Percentiles rank a stretch among this genome's conserved stretches.
Evolutionary conservation across 2,329 filamentous ascomycete genomes (phyloP).

Genomic region (Talaromyces islandicus): DNA sequence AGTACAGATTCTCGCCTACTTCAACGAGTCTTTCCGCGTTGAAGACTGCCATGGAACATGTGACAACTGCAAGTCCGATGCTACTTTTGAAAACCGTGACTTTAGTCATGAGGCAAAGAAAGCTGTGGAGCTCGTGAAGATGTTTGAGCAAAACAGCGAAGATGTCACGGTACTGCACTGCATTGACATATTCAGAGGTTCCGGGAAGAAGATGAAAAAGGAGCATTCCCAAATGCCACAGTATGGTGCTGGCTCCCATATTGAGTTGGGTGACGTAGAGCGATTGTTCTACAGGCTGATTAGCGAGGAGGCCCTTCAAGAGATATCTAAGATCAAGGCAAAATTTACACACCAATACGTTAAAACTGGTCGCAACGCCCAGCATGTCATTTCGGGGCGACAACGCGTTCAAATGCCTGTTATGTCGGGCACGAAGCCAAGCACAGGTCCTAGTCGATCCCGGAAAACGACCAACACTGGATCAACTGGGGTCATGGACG

Average conservation of each 20-base stretch:
- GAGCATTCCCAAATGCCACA: constrained; percentile 51
- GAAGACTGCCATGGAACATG: constrained; percentile 69
- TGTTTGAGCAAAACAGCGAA: constrained; percentile 26
- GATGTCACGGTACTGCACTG: constrained; percentile 72
- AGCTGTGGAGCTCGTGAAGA: constrained; percentile 63
- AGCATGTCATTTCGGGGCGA: constrained; percentile 41
- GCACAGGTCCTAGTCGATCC: not conserved
- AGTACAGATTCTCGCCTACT: constrained; percentile 86
- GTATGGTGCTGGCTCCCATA: constrained; percentile 61
- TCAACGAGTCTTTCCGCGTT: constrained; percentile 74
- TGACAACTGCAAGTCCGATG: constrained; percentile 79
- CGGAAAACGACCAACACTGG: constrained; percentile 22
- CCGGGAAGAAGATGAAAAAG: constrained; percentile 54
- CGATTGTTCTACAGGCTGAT: constrained; percentile 75
- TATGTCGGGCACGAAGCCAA: constrained; percentile 41
- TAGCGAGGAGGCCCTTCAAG: constrained; percentile 65
- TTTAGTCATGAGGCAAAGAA: constrained; percentile 68
- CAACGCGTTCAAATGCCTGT: constrained; percentile 49
- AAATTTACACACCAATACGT: constrained; percentile 69
- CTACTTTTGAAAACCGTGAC: constrained; percentile 66
- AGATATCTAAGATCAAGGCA: constrained; percentile 62
- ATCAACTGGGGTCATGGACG: constrained; percentile 30
- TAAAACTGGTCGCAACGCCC: constrained; percentile 36
- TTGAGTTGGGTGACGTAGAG: constrained; percentile 72
- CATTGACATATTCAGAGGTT: constrained; percentile 76